Percentiles rank a stretch among this genome's conserved stretches.
Evolutionary conservation across 495 filamentous ascomycete genomes (phyloP).

Genomic region (Annulohypoxylon nitens): DNA sequence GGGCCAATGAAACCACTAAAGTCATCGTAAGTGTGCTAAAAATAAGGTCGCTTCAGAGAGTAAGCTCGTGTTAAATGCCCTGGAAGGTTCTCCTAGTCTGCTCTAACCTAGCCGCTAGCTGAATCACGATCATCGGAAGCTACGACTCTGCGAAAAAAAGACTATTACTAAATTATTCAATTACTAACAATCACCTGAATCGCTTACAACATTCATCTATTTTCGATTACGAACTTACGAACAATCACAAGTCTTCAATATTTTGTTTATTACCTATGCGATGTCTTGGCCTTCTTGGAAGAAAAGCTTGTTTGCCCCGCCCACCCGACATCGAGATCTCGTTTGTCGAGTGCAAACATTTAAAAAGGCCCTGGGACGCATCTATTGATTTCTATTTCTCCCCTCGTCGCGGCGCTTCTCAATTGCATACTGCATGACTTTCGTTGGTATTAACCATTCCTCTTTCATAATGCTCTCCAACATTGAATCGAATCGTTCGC

Average conservation of each 20-base stretch:
- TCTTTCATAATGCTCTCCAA: background rate
- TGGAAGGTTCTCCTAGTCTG: background rate
- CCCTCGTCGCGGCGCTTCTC: background rate
- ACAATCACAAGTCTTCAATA: background rate
- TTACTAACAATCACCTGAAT: slow-evolving; percentile 8
- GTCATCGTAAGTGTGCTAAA: slow-evolving; percentile 26
- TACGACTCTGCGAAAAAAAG: background rate
- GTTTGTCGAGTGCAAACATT: background rate
- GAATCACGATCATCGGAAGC: background rate
- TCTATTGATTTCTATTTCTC: background rate
- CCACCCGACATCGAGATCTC: background rate
- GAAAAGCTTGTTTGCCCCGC: background rate
- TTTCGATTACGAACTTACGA: slow-evolving; percentile 26
- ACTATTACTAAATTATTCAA: background rate
- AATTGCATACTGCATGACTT: background rate
- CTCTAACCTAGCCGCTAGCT: background rate
- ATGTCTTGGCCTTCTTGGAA: slow-evolving; percentile 3
- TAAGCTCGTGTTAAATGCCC: slow-evolving; percentile 19
- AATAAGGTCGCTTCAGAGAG: slow-evolving; percentile 19
- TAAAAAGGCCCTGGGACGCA: background rate
- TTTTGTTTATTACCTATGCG: background rate
- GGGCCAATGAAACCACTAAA: slow-evolving; percentile 19
- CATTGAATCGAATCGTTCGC: background rate
- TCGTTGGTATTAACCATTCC: background rate
- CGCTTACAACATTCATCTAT: slow-evolving; percentile 23